Evolutionary conservation across 495 filamentous ascomycete genomes (phyloP), one percentile per base, ranked within the genome.

Genomic region (Glutinoglossum americanum): DNA sequence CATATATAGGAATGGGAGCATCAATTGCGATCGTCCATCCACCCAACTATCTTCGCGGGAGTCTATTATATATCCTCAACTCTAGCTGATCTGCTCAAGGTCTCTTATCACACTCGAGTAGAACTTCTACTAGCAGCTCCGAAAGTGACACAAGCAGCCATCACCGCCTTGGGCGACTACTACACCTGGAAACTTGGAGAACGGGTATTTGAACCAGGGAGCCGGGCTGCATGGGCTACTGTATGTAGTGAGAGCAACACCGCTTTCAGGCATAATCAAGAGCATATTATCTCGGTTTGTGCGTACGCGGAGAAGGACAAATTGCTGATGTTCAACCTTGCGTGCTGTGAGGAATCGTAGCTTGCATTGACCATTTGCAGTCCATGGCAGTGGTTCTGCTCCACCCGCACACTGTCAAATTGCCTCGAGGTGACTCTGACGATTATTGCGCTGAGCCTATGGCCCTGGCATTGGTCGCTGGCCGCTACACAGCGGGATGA

Each of bases 331-430:
- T 26, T 25, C 13, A 39, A 27, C 5, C 28, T 3, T 56, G 49
- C 15, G 5, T 13, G 65, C 57, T 60, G 48, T 47, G 39, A 55
- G 25, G 59, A 37, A 25, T 49, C 60, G 32, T 57, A 83, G 76
- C 70, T 87, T 23, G 74, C 79, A 27, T 76, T 93, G 68, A 83
- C 84, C 1, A 69, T 89, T 32, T 69, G 84, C 61, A 97, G 80
- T 65, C 88, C 92, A 19, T 99, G 93, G 87, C 88, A 96, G 66
- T 99, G 84, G 84, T 96, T 93, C 67, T 93, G 84, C 67, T 89
- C 89, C 0, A 93, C 87, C 1, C 77, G 92, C 57, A 94, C 92
- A 0, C 79, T 99, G 55, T 96, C 89, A 44, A 99, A 97, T 69
- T 92, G 82, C 57, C 70, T 95, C 9, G 92, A 99, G 72, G 93